phyloP scores from a whole-genome alignment of 257 asterid genomes.

The Dorcoceras hygrometricum region DNA sequence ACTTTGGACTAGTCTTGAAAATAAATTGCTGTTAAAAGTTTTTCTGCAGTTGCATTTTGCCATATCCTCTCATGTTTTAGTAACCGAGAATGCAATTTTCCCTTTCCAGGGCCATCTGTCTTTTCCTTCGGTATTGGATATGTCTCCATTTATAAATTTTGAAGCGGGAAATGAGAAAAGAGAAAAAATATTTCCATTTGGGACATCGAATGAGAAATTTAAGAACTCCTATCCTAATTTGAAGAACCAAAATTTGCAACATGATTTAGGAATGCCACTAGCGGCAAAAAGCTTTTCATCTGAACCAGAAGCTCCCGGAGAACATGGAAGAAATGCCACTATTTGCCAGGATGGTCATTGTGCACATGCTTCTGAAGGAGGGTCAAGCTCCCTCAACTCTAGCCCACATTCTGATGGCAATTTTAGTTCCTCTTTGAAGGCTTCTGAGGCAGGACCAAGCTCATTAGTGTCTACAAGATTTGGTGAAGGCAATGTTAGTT shows the following conservation, averaged over 20 bases:
- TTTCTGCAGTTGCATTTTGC: not conserved
- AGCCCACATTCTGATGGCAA: slow-evolving; percentile 22
- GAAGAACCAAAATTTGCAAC: slow-evolving; percentile 33
- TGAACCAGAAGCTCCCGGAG: slow-evolving; percentile 25
- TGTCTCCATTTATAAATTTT: slow-evolving; percentile 51
- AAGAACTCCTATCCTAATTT: slow-evolving; percentile 26
- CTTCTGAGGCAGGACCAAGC: slow-evolving; percentile 1
- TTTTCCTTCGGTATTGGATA: slow-evolving; percentile 60
- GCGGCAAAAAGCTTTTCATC: slow-evolving; percentile 19
- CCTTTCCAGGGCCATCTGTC: slow-evolving; percentile 67
- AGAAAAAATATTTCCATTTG: slow-evolving; percentile 29
- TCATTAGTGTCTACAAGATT: slow-evolving; percentile 29
- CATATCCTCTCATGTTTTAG: not conserved
- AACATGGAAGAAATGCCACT: slow-evolving; percentile 19
- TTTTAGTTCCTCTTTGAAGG: not conserved
- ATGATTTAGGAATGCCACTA: slow-evolving; percentile 27
- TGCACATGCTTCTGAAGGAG: slow-evolving; percentile 16
- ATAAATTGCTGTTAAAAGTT: not conserved
- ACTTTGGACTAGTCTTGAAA: not conserved
- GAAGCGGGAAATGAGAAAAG: slow-evolving; percentile 42
- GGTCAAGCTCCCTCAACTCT: slow-evolving; percentile 22
- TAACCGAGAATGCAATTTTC: not conserved
- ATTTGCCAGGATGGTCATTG: slow-evolving; percentile 19
- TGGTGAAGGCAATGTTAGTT: slow-evolving; percentile 20
- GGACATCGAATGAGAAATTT: slow-evolving; percentile 22